Percentiles rank a stretch among this genome's conserved stretches.
Conservation (phyloP, 768 basidiomycete genomes). For the Russula sp. region DNA sequence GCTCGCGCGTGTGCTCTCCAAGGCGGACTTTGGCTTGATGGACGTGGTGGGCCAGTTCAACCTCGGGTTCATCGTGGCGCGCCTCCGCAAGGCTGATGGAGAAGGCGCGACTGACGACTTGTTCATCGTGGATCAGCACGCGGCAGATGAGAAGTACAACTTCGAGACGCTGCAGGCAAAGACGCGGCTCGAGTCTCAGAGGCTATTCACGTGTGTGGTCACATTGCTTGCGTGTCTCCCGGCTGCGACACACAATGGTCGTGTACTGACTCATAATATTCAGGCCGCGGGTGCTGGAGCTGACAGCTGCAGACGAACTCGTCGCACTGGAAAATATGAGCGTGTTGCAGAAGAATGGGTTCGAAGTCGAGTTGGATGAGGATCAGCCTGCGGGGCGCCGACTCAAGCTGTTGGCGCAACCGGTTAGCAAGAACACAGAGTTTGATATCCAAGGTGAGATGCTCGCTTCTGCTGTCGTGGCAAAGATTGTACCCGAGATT, state of each 20-base stretch:
- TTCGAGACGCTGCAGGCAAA: conserved; percentile 90
- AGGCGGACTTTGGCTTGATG: conserved; percentile 81
- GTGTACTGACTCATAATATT: background rate
- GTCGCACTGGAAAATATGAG: conserved; percentile 81
- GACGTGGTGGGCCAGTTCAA: conserved; percentile 91
- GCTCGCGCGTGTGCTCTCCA: conserved; percentile 78
- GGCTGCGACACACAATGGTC: background rate
- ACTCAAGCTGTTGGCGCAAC: conserved; percentile 71
- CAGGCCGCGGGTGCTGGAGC: conserved; percentile 70
- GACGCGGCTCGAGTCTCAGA: conserved; percentile 85
- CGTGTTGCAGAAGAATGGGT: conserved; percentile 81
- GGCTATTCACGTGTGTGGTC: conserved; percentile 60
- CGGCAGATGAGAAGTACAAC: conserved; percentile 97
- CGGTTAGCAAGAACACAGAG: conserved; percentile 83
- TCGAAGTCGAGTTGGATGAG: conserved; percentile 63
- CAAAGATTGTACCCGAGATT: background rate
- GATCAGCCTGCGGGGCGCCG: conserved; percentile 34
- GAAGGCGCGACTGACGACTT: conserved; percentile 57
- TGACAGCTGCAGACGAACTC: conserved; percentile 87
- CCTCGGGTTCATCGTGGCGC: conserved; percentile 84
- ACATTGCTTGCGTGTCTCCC: background rate
- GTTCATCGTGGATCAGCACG: conserved; percentile 96
- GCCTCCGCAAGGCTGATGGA: conserved; percentile 40
- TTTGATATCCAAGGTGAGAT: conserved; percentile 79
- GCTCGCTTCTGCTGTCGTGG: background rate